Base-by-base conservation (phyloP, 768 basidiomycete genomes). In the Leccinum rimulosum region DNA sequence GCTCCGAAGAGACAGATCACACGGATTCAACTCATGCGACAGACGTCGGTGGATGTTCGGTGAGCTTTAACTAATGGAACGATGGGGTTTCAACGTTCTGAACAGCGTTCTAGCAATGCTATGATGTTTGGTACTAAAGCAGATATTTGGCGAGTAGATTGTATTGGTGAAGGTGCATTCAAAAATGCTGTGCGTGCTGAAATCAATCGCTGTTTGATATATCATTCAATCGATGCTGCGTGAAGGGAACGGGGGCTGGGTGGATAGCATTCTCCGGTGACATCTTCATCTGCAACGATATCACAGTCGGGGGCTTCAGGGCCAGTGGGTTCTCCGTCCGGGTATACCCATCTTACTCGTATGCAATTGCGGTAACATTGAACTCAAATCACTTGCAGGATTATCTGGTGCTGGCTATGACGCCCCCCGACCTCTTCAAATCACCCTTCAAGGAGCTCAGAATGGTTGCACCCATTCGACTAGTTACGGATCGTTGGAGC, bases 61-160 rank as follows among this genome's bases (percentile, higher is more conserved):
- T 81, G 54, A 50, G 77, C 58, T 22, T 9, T 50, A 2, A 4
- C 2, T 33, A 51, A 31, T 14, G 35, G 17, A 48, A 33, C 15
- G 45, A 35, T 45, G 1, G 4, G 15, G 22, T 49, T 4, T 36
- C 4, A 4, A 1, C 50, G 45, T 55, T 45, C 35, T 63, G 15
- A 61, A 57, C 45, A 43, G 30, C 49, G 30, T 49, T 43, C 19
- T 61, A 86, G 84, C 45, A 84, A 84, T 63, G 66, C 75, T 2
- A 59, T 78, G 17, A 64, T 81, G 17, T 64, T 77, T 9, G 81
- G 80, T 1, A 80, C 82, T n/a, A 88, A 85, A 69, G 80, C 86
- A 2, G 84, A 89, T 62, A 89, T 89, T 25, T 90, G 87, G 87
- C 76, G 82, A 57, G 79, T 84, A 1, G 85, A 85, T 61, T 77